Evolutionary conservation across 225 moss, liverwort and hornwort species (phyloP).

Genomic region (Sphagnum contortum): DNA sequence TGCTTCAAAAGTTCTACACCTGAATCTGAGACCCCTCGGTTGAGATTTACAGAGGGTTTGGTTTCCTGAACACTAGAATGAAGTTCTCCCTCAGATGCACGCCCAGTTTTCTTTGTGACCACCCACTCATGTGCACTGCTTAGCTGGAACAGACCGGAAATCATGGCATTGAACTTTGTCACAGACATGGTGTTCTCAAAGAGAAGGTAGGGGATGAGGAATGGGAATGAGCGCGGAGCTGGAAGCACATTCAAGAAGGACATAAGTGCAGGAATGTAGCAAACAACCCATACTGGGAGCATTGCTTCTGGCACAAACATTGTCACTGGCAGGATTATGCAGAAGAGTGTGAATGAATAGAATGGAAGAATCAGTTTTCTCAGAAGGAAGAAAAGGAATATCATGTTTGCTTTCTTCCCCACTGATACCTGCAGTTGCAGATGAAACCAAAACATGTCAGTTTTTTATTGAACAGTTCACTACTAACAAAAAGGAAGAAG

Average conservation of each 20-base stretch:
- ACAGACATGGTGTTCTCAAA: slow-evolving; percentile 12
- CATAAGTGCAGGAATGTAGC: slow-evolving; percentile 6
- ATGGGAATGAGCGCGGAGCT: slow-evolving; percentile 4
- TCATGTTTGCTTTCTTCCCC: slow-evolving; percentile 1
- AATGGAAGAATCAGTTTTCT: slow-evolving; percentile 7
- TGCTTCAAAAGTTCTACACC: background rate
- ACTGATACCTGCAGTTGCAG: slow-evolving; percentile 3
- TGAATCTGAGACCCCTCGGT: background rate
- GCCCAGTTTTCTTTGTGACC: slow-evolving; percentile 4
- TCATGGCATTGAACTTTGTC: slow-evolving; percentile 6
- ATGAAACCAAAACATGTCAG: no score
- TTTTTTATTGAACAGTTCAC: no score
- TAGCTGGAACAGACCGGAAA: slow-evolving; percentile 3
- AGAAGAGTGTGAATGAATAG: slow-evolving; percentile 8
- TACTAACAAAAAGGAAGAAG: no score
- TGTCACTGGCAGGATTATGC: slow-evolving; percentile 8
- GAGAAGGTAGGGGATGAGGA: slow-evolving; percentile 3
- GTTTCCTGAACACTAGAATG: background rate
- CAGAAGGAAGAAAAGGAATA: slow-evolving; percentile 5
- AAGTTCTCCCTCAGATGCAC: slow-evolving; percentile 5
- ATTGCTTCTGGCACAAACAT: slow-evolving; percentile 7
- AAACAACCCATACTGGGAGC: slow-evolving; percentile 6
- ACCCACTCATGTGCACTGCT: slow-evolving; percentile 7
- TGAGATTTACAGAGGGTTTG: background rate
- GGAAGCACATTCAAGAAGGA: slow-evolving; percentile 9